Base-by-base conservation (phyloP, 352 stramenopile genomes). In the Globisporangium ultimum region DNA sequence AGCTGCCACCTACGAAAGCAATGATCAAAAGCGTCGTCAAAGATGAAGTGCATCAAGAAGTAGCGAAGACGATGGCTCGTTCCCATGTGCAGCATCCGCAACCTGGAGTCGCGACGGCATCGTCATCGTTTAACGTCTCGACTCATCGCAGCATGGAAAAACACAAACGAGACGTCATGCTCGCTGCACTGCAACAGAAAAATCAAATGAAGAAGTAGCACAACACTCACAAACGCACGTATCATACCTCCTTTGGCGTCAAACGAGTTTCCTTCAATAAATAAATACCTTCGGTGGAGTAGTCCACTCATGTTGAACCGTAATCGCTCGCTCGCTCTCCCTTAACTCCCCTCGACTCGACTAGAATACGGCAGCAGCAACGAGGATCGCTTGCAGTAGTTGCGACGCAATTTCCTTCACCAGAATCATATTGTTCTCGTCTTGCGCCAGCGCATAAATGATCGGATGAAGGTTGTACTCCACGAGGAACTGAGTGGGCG, bases 321-420 rank as follows among this genome's bases (percentile, higher is more conserved):
- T 5, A n/a, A 14, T 51, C 21, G 6, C 32, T 60, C 24, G 5
- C 2, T 3, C 11, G 18, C 24, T 58, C 20, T 38, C 13, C 22
- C 22, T 56, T 21, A 22, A n/a, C 28, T 14, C 8, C 28, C 9
- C 12, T 34, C n/a, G 3, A 20, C 47, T 48, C 3, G 8, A 38
- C 58, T 66, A 81, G 62, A 81, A 87, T 10, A 91, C 79, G 12
- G 68, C 71, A 0, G 82, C 83, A 21, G 82, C 75, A n/a, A 91
- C 80, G 20, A 91, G 64, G 64, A 93, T 93, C 13, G 80, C 74
- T 65, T 93, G 80, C 11, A 94, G 74, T 41, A 96, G 60, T 58
- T 95, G 84, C 1, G 84, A 95, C 32, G 88, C 88, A 58, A 95
- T 95, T 57, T 96, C 85, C 53, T 91, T 89, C 28, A 96, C 87